A percentile compares a stretch with the other conserved stretches of the same genome.
These are phyloP conservation scores for Coccomyxa sp. DNA, from an alignment of 139 green algal genomes.

Conservation along the genomic window DNA sequence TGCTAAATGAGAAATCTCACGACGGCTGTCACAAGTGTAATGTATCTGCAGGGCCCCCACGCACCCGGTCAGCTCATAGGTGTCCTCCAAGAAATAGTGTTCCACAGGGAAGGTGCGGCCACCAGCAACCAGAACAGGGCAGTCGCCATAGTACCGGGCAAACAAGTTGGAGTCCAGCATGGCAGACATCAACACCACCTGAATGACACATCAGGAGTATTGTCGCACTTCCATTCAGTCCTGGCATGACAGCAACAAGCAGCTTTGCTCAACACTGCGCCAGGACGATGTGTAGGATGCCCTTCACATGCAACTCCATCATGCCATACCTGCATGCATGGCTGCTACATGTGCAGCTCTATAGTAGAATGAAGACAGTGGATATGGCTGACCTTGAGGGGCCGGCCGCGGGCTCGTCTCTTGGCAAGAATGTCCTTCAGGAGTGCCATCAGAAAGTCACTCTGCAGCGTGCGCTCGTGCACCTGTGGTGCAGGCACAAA, in stretches of 20 bases:
- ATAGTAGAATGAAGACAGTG: no score
- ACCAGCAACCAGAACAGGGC: constrained; percentile 49
- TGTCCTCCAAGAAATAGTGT: constrained; percentile 73
- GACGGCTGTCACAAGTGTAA: no score
- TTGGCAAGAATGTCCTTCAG: constrained; percentile 55
- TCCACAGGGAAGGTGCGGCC: constrained; percentile 90
- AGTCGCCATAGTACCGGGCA: constrained; percentile 74
- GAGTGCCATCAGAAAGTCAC: constrained; percentile 83
- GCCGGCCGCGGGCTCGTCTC: constrained; percentile 26
- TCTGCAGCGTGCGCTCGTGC: constrained; percentile 78
- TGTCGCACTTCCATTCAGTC: not conserved
- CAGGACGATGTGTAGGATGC: not conserved
- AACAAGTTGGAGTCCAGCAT: constrained; percentile 85
- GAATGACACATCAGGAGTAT: constrained; percentile 28
- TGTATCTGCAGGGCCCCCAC: no score
- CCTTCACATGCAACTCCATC: no score
- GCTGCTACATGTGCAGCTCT: no score
- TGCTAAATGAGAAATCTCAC: no score
- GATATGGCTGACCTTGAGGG: constrained; percentile 35
- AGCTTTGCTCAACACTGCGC: not conserved
- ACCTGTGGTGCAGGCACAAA: constrained; percentile 31
- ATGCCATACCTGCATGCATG: no score
- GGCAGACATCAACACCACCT: constrained; percentile 91
- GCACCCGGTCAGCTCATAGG: not conserved
- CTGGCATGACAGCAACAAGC: not conserved